Percentiles rank a stretch among this genome's conserved stretches.
Conservation (phyloP, 768 basidiomycete genomes). For the Rhizopogon salebrosus region DNA sequence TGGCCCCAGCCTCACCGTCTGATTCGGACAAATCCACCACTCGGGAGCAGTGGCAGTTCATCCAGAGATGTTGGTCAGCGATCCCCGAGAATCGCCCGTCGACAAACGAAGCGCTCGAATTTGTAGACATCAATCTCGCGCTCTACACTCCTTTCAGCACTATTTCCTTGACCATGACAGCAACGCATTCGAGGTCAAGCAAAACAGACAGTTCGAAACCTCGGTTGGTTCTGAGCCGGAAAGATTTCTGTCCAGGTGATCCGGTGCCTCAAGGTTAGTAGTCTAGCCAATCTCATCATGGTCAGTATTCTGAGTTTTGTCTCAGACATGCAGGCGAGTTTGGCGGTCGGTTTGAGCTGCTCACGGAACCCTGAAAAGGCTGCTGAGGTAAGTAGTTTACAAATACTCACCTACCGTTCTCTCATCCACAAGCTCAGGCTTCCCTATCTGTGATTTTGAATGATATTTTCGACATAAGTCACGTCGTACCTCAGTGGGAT, state of each 20-base stretch:
- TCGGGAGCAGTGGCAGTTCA: conserved; percentile 1
- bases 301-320: background rate
- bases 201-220: background rate
- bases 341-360: background rate
- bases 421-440: background rate
- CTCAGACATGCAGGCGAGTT: background rate
- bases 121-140: background rate
- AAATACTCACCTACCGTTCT: too few relatives aligned
- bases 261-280: background rate
- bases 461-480: background rate
- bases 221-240: background rate
- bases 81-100: background rate
- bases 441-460: conserved; percentile 1
- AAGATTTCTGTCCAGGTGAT: background rate
- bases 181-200: background rate
- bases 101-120: background rate
- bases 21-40: background rate
- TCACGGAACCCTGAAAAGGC: background rate
- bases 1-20: background rate
- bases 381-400: background rate
- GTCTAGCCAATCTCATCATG: too few relatives aligned
- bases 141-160: background rate
- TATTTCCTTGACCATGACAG: background rate
- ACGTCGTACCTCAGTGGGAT: background rate
- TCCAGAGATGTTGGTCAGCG: conserved; percentile 11